Percentiles rank a stretch among this genome's conserved stretches.
phyloP scores from a whole-genome alignment of 495 filamentous ascomycete genomes.

The Xylaria acuta region DNA sequence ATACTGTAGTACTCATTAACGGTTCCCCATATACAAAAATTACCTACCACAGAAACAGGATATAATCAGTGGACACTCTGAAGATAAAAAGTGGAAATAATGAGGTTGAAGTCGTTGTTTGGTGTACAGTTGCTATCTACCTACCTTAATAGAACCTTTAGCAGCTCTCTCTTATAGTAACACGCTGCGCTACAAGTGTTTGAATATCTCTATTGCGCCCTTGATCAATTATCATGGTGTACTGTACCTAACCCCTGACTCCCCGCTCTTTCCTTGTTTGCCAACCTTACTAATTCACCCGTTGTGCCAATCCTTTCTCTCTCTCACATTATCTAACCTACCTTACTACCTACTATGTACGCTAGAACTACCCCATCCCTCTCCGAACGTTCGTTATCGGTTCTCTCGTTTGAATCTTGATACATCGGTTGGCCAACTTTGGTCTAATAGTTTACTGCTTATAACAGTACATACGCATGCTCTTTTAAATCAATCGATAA shows the following conservation, averaged over 20 bases:
- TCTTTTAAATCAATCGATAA: not conserved
- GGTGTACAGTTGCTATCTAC: not conserved
- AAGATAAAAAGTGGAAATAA: not conserved
- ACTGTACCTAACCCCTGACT: conserved; percentile 3
- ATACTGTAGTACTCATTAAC: not conserved
- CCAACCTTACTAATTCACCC: not conserved
- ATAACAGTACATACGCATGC: not conserved
- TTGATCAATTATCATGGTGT: not conserved
- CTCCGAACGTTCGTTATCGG: not conserved
- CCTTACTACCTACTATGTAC: too few species aligned
- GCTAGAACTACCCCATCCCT: conserved; percentile 3
- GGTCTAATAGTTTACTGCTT: not conserved
- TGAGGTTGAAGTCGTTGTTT: not conserved
- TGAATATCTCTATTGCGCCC: not conserved
- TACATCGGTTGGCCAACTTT: not conserved
- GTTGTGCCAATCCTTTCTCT: conserved; percentile 5
- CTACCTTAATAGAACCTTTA: not conserved
- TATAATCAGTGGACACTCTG: not conserved
- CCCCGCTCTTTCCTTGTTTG: not conserved
- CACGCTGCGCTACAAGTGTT: not conserved
- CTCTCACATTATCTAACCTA: not conserved
- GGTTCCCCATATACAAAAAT: not conserved
- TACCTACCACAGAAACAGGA: not conserved
- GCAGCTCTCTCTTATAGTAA: not conserved
- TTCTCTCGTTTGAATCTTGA: not conserved